A percentile compares a stretch with the other conserved stretches of the same genome.
phyloP scores from a whole-genome alignment of 768 basidiomycete genomes.

The Neoboletus subvelutipes region DNA sequence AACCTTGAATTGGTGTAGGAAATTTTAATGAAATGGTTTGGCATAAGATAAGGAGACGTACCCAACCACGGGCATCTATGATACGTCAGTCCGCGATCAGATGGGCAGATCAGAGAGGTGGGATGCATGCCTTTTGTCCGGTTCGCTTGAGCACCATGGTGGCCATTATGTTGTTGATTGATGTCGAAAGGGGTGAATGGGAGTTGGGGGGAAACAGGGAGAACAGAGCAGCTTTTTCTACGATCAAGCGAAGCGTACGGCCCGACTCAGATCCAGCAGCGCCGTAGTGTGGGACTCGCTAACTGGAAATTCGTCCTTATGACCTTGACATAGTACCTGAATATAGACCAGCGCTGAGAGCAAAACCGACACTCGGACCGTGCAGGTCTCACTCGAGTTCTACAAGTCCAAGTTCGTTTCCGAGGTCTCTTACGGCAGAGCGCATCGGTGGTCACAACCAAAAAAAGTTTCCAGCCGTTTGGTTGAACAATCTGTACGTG shows the following conservation, averaged over 20 bases:
- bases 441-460: neutral
- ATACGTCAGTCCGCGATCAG: constrained; percentile 1
- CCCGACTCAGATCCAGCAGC: constrained; percentile 3
- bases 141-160: constrained; percentile 57
- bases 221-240: constrained; percentile 8
- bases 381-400: neutral
- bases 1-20: constrained; percentile 41
- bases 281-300: neutral
- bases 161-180: constrained; percentile 41
- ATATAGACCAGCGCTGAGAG: constrained; percentile 1
- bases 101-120: neutral
- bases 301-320: neutral
- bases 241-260: constrained; percentile 3
- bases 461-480: neutral
- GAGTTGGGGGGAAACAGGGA: constrained; percentile 3
- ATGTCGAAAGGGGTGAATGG: constrained; percentile 9
- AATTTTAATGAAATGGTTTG: constrained; percentile 1
- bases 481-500: neutral
- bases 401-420: neutral
- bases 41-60: constrained; percentile 26
- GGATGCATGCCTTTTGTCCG: constrained; percentile 48
- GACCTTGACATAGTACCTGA: constrained; percentile 29
- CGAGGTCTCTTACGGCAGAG: neutral
- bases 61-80: constrained; percentile 72
- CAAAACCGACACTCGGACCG: neutral